Percentiles rank a stretch among this genome's conserved stretches.
Conservation (phyloP, 345 rosid genomes). For the Lumnitzera littorea region DNA sequence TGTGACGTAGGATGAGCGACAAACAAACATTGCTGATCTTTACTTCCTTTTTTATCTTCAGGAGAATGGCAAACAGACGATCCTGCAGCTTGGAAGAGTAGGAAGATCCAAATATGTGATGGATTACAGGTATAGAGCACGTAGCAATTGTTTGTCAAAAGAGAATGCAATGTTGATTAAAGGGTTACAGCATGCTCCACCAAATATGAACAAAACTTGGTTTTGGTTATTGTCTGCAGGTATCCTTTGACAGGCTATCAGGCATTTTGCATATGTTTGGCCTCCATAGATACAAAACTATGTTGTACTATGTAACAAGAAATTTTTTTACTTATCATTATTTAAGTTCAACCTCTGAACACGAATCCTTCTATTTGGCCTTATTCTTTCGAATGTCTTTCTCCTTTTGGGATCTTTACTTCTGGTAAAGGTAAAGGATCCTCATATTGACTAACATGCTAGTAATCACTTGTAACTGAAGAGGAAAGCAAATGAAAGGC, state of each 20-base stretch:
- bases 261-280: conserved; percentile 81
- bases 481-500: no score
- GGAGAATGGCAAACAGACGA: conserved; percentile 66
- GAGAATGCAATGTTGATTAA: not conserved
- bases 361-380: conserved; percentile 1
- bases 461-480: no score
- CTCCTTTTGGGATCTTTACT: no score
- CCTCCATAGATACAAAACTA: conserved; percentile 84
- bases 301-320: conserved; percentile 57
- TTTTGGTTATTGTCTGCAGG: conserved; percentile 29
- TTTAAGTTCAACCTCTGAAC: conserved; percentile 52
- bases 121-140: conserved; percentile 65
- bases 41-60: conserved; percentile 5
- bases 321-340: not conserved
- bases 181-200: not conserved
- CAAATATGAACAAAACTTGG: not conserved
- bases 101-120: conserved; percentile 58
- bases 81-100: conserved; percentile 86
- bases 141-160: not conserved
- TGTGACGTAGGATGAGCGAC: not conserved
- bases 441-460: no score
- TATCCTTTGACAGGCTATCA: conserved; percentile 81
- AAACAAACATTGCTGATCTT: not conserved
- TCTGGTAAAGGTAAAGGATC: no score
- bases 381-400: not conserved